These are phyloP conservation scores for Blastobotrys apis DNA, from an alignment of 1,139 yeast genomes.

Conservation along the genomic window DNA sequence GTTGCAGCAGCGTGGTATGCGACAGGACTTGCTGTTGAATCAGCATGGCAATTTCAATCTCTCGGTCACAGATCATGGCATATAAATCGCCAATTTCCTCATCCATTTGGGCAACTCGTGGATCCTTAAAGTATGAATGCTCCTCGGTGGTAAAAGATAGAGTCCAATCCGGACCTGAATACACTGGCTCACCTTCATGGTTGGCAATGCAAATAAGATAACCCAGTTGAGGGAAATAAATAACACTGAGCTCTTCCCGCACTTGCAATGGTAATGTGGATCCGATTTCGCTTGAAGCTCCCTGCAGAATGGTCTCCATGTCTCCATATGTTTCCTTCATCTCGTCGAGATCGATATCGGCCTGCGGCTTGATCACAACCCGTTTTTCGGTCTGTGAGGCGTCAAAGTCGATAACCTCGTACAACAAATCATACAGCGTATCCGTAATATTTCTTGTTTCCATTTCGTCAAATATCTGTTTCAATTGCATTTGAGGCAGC, in stretches of 20 bases:
- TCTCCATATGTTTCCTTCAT: neutral
- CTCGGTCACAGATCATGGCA: slow-evolving; percentile 7
- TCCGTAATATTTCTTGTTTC: neutral
- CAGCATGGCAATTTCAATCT: slow-evolving; percentile 1
- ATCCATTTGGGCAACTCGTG: slow-evolving; percentile 2
- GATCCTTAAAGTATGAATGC: neutral
- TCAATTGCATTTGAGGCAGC: neutral
- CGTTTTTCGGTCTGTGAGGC: neutral
- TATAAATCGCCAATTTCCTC: slow-evolving; percentile 3
- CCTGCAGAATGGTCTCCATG: neutral
- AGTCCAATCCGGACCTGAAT: neutral
- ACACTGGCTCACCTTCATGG: too few relatives aligned
- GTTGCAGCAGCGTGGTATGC: neutral
- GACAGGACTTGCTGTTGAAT: slow-evolving; percentile 6
- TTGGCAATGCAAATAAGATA: neutral
- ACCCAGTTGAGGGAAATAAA: slow-evolving; percentile 7
- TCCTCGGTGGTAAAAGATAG: neutral
- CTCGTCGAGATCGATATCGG: slow-evolving; percentile 5
- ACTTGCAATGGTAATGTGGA: neutral
- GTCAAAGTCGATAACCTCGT: neutral
- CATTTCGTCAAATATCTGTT: neutral
- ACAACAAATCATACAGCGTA: neutral
- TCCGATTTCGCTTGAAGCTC: neutral
- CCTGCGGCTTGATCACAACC: neutral
- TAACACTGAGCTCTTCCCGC: neutral